These are phyloP conservation scores for Cucurbitaria berberidis DNA, from an alignment of 2,329 filamentous ascomycete genomes.

Conservation along the genomic window DNA sequence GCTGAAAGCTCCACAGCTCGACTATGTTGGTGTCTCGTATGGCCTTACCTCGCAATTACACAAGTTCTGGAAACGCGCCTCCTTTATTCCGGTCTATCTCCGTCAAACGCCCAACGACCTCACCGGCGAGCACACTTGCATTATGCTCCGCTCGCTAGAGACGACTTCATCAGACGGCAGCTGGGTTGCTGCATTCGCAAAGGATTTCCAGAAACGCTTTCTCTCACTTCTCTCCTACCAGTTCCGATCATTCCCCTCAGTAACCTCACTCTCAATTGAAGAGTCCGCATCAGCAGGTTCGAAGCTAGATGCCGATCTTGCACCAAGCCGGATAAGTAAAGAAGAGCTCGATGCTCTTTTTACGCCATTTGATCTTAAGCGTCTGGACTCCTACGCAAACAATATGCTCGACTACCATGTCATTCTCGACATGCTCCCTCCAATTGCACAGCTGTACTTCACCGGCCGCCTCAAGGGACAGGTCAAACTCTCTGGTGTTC, in stretches of 20 bases:
- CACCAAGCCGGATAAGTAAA: constrained; percentile 69
- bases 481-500: constrained; percentile 78
- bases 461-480: constrained; percentile 71
- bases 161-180: constrained; percentile 64
- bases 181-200: constrained; percentile 90
- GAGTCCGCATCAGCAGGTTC: constrained; percentile 80
- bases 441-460: constrained; percentile 84
- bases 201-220: constrained; percentile 96
- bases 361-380: constrained; percentile 92
- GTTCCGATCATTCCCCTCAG: constrained; percentile 80
- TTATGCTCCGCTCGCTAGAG: constrained; percentile 86
- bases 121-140: constrained; percentile 95
- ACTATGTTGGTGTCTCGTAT: constrained; percentile 96
- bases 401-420: constrained; percentile 98
- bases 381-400: constrained; percentile 92
- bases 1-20: constrained; percentile 76
- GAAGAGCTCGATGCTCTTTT: constrained; percentile 76
- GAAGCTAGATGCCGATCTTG: constrained; percentile 62
- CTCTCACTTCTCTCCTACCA: constrained; percentile 88
- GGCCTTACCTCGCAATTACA: constrained; percentile 86
- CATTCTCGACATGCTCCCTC: constrained; percentile 89
- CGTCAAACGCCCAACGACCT: constrained; percentile 95
- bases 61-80: constrained; percentile 93
- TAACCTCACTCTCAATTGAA: constrained; percentile 83
- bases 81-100: constrained; percentile 89